A percentile compares a stretch with the other conserved stretches of the same genome.
These are phyloP conservation scores for Clitoria ternatea DNA, from an alignment of 306 rosid species.

Conservation along the genomic window DNA sequence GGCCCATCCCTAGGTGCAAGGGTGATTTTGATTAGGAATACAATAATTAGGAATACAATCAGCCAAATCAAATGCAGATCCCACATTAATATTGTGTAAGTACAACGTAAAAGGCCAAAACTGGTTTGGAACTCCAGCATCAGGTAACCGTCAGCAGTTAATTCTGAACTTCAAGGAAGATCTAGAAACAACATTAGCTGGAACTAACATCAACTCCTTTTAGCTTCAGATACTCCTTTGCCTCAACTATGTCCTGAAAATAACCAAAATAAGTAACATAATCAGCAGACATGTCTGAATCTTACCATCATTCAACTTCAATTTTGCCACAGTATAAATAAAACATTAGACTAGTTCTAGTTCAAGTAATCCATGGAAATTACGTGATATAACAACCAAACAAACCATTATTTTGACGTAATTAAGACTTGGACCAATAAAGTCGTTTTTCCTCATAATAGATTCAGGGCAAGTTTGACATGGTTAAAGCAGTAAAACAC, in stretches of 20 bases:
- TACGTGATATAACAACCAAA: neutral
- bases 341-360: too few relatives aligned
- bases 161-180: constrained; percentile 4
- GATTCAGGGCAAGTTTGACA: neutral
- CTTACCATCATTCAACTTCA: neutral
- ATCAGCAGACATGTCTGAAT: neutral
- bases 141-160: constrained; percentile 6
- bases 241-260: constrained; percentile 70
- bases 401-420: neutral
- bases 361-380: too few relatives aligned
- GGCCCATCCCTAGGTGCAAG: too few relatives aligned
- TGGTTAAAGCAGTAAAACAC: neutral
- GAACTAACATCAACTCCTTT: constrained; percentile 61
- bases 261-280: constrained; percentile 17
- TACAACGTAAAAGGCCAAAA: constrained; percentile 4
- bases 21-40: too few relatives aligned
- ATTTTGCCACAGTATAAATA: neutral
- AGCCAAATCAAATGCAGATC: neutral
- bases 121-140: neutral
- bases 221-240: constrained; percentile 65
- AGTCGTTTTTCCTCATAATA: neutral
- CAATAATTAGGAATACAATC: too few relatives aligned
- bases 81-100: neutral
- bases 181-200: constrained; percentile 36
- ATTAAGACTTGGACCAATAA: neutral